phyloP scores from a whole-genome alignment of 768 basidiomycete species.

The Serendipita vermifera region DNA sequence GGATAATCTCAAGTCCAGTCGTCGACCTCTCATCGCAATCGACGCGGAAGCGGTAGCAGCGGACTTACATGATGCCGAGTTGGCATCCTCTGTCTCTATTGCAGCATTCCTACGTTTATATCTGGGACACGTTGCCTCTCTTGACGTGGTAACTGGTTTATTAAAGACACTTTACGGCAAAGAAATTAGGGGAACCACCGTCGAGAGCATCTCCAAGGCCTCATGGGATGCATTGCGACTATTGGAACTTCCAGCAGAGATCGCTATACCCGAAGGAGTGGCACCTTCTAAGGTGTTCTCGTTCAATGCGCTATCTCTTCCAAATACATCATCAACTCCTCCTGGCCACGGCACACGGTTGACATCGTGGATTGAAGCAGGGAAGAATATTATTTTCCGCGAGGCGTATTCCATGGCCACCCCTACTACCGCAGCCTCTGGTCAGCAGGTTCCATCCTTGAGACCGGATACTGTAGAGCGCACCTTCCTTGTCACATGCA shows the following conservation, averaged over 20 bases:
- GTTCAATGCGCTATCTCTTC: slow-evolving; percentile 61
- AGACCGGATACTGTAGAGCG: slow-evolving; percentile 80
- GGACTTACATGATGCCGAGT: slow-evolving; percentile 22
- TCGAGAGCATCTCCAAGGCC: slow-evolving; percentile 23
- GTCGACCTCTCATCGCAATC: slow-evolving; percentile 45
- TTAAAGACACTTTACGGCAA: slow-evolving; percentile 36
- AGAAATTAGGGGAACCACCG: slow-evolving; percentile 32
- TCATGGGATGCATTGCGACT: slow-evolving; percentile 59
- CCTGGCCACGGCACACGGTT: slow-evolving; percentile 38
- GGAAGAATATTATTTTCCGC: slow-evolving; percentile 81
- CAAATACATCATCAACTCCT: slow-evolving; percentile 28
- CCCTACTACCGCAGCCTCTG: slow-evolving; percentile 30
- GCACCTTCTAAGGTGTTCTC: slow-evolving; percentile 40
- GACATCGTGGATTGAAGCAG: slow-evolving; percentile 72
- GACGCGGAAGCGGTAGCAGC: slow-evolving; percentile 44
- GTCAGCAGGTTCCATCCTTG: slow-evolving; percentile 50
- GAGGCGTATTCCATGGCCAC: slow-evolving; percentile 44
- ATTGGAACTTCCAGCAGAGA: slow-evolving; percentile 32
- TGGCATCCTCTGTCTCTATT: slow-evolving; percentile 48
- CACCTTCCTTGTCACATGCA: slow-evolving; percentile 87
- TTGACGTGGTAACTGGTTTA: slow-evolving; percentile 39
- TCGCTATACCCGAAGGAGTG: slow-evolving; percentile 25
- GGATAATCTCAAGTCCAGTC: slow-evolving; percentile 35
- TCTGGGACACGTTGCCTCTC: slow-evolving; percentile 48
- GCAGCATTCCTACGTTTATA: slow-evolving; percentile 79